Evolutionary conservation across 768 basidiomycete species (phyloP).

Genomic region (Cyclocybe cylindracea): DNA sequence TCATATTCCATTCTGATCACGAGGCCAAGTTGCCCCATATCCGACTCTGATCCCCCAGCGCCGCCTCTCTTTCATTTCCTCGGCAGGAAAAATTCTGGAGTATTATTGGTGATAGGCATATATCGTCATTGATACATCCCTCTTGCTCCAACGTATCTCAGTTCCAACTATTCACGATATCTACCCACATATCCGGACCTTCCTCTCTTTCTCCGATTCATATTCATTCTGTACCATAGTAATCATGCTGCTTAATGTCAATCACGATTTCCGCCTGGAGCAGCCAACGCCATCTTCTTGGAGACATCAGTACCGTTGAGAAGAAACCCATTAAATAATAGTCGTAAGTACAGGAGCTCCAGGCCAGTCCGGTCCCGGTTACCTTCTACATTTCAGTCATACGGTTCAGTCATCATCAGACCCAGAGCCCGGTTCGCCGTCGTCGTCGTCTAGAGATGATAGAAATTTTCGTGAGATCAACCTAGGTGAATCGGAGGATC

Average conservation of each 20-base stretch:
- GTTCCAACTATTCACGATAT: neutral
- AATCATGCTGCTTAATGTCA: conserved; percentile 5
- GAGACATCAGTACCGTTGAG: no score
- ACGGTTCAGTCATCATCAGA: conserved; percentile 20
- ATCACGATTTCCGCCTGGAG: neutral
- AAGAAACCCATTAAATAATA: neutral
- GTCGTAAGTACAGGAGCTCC: neutral
- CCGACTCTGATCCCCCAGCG: no score
- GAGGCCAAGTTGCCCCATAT: no score
- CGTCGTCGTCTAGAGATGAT: conserved; percentile 27
- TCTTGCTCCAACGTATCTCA: neutral
- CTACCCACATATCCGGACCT: neutral
- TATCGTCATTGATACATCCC: neutral
- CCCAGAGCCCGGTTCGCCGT: conserved; percentile 22
- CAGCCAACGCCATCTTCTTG: no score
- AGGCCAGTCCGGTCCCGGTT: neutral
- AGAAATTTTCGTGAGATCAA: neutral
- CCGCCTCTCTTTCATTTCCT: no score
- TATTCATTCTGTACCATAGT: conserved; percentile 7
- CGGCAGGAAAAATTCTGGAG: no score
- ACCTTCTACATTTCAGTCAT: conserved; percentile 1
- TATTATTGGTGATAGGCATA: no score
- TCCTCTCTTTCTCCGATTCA: neutral
- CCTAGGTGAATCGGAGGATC: neutral
- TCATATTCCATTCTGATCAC: no score